Base-by-base conservation (phyloP, 495 filamentous ascomycete species). In the Tuber indicum region DNA sequence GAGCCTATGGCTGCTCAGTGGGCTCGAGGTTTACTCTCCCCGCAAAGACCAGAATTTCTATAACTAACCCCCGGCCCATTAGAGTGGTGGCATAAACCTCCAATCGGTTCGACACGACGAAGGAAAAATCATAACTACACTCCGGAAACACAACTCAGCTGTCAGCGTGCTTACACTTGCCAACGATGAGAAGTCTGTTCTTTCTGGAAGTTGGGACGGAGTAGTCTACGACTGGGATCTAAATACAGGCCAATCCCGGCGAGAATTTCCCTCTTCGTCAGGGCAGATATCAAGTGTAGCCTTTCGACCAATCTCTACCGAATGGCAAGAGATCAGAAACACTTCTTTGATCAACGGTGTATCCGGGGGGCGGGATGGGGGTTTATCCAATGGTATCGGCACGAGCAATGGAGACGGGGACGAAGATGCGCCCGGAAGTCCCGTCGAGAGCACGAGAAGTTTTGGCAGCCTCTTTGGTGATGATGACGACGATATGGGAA, bases 121-220 rank as follows among this genome's bases (percentile, higher is more conserved):
- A 84, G 96, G 96, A 9, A 97, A 93, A 83, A 89, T 91, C 75
- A 93, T 99, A 70, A 87, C 89, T 43, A 91, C 89, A 36, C 87
- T 99, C 46, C 90, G 91, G 72, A 90, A 92, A 75, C 96, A 99
- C 81, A 93, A 91, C 5, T 96, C 94, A 39, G 96, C 96, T 3
- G 94, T 99, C 43, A 97, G 94, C 19, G 93, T 96, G 39, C 86
- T 99, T 26, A 91, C 89, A 21, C 86, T 99, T 49, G 90, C 92
- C 0, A 88, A 90, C 4, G 94, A 98, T 78, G 96, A 99, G 85
- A 90, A 89, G 81, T 94, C 92, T 44, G 87, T 98, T 52, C 86
- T 99, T 5, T 97, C 94, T 21, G 96, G 96, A 3, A 94, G 94
- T 85, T 99, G 96, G 96, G 96, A 99, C 83, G 97, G 97, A 85